phyloP scores from a whole-genome alignment of 2,329 filamentous ascomycete genomes.

The Penicillium janthinellum region DNA sequence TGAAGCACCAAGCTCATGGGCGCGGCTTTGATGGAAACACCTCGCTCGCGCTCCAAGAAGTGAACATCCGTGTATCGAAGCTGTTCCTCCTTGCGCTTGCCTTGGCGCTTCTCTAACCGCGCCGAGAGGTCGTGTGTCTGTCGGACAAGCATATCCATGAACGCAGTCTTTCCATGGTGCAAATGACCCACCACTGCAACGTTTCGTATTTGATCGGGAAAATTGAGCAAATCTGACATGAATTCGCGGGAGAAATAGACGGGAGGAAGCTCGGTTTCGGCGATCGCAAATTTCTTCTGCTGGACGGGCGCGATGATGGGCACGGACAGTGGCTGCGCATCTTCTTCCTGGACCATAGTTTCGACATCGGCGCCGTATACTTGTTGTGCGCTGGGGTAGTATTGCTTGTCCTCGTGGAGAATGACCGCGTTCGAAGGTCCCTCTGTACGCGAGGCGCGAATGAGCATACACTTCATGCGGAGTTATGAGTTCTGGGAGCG shows the following conservation, averaged over 20 bases:
- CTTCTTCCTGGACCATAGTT: conserved; percentile 93
- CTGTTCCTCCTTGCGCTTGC: conserved; percentile 82
- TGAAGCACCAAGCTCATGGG: conserved; percentile 93
- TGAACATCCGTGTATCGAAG: conserved; percentile 94
- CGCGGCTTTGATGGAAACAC: conserved; percentile 86
- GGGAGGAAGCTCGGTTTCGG: conserved; percentile 86
- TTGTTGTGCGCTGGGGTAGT: conserved; percentile 97
- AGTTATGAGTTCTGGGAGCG: neutral
- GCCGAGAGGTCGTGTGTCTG: conserved; percentile 89
- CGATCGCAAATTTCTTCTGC: conserved; percentile 92
- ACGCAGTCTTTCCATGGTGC: conserved; percentile 96
- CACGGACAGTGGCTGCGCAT: conserved; percentile 87
- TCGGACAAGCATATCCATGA: conserved; percentile 97
- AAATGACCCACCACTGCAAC: conserved; percentile 88
- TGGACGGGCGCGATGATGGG: conserved; percentile 93
- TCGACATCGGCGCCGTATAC: conserved; percentile 94
- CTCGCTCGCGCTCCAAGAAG: conserved; percentile 82
- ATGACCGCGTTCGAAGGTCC: conserved; percentile 96
- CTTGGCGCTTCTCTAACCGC: conserved; percentile 76
- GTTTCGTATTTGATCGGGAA: conserved; percentile 90
- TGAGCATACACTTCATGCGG: conserved; percentile 25
- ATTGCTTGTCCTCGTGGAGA: conserved; percentile 98
- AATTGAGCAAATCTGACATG: conserved; percentile 95
- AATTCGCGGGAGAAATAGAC: conserved; percentile 88
- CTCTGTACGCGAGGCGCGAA: conserved; percentile 56